Base-by-base conservation (phyloP, 495 filamentous ascomycete genomes). In the Pyrenula aspistea region DNA sequence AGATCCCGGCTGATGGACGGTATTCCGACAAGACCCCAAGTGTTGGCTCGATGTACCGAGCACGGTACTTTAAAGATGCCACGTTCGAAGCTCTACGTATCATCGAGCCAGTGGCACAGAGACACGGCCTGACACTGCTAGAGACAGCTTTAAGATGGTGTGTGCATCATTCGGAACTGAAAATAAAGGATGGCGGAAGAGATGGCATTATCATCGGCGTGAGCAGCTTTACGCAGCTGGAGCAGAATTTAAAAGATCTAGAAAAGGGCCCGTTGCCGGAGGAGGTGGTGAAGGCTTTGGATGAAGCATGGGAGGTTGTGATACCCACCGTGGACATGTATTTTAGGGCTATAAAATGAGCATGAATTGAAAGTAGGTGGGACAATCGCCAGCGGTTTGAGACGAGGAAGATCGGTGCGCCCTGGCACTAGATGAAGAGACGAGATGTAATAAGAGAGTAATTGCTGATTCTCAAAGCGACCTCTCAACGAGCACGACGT, bases 201-300 rank as follows among this genome's bases (percentile, higher is more conserved):
- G 91, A 95, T 65, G 91, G 91, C 0, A 73, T 95, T 19, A 78
- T 95, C 54, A 79, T 95, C 53, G 91, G 91, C 2, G 80, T 93
- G 2, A 87, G 82, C 58, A 89, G 78, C 60, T 72, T 86, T 56
- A 72, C 77, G 22, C 90, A 95, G 69, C 71, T 96, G 22, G 79
- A 87, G 62, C 69, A 73, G 51, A 95, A 96, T 61, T 72, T 96
- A 51, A 74, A 77, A 25, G 80, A 87, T 61, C 65, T 94, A 2
- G 88, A 93, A 71, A 95, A 94, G 71, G 89, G 89, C 0, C 91
- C 91, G 11, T 70, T 96, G 53, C 91, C 91, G 0, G 81, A 91
- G 50, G 90, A 93, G 53, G 86, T 95, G 22, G 77, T 95, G 19
- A 68, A 86, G 64, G 85, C 79, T 21, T 69, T 96, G 54, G 90